Conservation (phyloP, 2,329 filamentous ascomycete genomes). For the Pseudogymnoascus sp. region DNA sequence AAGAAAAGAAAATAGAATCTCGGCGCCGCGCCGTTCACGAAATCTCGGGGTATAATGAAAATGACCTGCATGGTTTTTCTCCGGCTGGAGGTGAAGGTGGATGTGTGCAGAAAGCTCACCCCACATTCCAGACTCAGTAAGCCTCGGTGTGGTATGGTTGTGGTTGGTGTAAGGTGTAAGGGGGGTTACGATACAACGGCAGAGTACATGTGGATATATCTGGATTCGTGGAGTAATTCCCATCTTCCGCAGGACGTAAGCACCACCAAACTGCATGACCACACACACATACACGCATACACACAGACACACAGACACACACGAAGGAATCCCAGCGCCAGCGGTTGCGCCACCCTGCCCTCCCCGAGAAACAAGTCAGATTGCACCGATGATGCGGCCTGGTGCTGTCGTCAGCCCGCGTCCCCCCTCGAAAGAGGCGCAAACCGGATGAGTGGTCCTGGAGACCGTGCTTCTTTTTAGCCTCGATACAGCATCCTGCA, state of each 20-base stretch:
- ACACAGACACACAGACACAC: not conserved
- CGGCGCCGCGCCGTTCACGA: not conserved
- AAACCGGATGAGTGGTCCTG: conserved; percentile 5
- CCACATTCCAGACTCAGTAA: conserved; percentile 7
- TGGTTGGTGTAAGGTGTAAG: not conserved
- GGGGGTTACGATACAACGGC: not conserved
- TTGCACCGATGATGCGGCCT: conserved; percentile 7
- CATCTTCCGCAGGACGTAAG: not conserved
- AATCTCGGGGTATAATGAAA: conserved; percentile 7
- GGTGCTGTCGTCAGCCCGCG: not conserved
- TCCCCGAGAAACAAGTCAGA: conserved; percentile 9
- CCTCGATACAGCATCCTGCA: not conserved
- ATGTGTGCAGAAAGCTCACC: conserved; percentile 1
- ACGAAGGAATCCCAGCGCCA: conserved; percentile 3
- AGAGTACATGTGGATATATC: conserved; percentile 11
- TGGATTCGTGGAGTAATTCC: conserved; percentile 7
- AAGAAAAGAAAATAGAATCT: not conserved
- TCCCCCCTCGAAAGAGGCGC: not conserved
- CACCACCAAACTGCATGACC: not conserved
- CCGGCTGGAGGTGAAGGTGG: not conserved
- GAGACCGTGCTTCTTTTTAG: conserved; percentile 7
- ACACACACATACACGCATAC: not conserved
- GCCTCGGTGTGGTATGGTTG: not conserved
- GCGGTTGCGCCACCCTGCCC: conserved; percentile 4
- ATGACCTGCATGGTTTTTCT: conserved; percentile 3